A percentile compares a stretch with the other conserved stretches of the same genome.
These are phyloP conservation scores for Aspergillus phoenicis DNA, from an alignment of 2,329 filamentous ascomycete species.

Conservation along the genomic window DNA sequence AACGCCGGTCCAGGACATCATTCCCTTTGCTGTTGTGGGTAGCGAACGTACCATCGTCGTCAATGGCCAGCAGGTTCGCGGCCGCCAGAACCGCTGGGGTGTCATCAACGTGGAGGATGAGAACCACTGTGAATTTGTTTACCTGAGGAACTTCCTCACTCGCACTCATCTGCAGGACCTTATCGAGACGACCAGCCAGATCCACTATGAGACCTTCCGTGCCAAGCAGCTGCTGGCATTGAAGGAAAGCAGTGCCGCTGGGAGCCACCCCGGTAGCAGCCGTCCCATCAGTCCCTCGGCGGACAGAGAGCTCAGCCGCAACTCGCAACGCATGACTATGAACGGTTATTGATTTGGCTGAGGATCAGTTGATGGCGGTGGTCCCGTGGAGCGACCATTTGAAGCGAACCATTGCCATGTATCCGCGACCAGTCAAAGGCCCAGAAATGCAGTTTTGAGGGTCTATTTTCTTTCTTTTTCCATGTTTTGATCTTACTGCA, in stretches of 20 bases:
- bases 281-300: conserved; percentile 94
- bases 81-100: conserved; percentile 98
- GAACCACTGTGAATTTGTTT: conserved; percentile 99
- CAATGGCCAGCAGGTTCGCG: conserved; percentile 94
- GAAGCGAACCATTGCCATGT: conserved; percentile 20
- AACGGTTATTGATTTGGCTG: conserved; percentile 78
- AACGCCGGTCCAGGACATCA: conserved; percentile 67
- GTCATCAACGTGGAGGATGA: conserved; percentile 99
- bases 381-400: conserved; percentile 24
- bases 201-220: conserved; percentile 99
- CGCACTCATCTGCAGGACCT: conserved; percentile 97
- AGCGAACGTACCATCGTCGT: conserved; percentile 98
- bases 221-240: conserved; percentile 96
- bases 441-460: conserved; percentile 17
- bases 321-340: conserved; percentile 97
- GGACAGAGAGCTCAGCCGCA: conserved; percentile 93
- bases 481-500: conserved; percentile 26
- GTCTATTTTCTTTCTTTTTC: conserved; percentile 17
- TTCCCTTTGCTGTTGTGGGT: conserved; percentile 96
- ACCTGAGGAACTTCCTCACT: conserved; percentile 96
- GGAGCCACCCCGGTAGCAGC: conserved; percentile 67
- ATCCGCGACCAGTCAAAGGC: conserved; percentile 19
- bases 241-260: conserved; percentile 94
- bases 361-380: conserved; percentile 19
- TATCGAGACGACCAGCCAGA: conserved; percentile 98